These are phyloP conservation scores for Umbelopsis ramanniana DNA, from an alignment of 192 early-diverging fungal species.

Conservation along the genomic window DNA sequence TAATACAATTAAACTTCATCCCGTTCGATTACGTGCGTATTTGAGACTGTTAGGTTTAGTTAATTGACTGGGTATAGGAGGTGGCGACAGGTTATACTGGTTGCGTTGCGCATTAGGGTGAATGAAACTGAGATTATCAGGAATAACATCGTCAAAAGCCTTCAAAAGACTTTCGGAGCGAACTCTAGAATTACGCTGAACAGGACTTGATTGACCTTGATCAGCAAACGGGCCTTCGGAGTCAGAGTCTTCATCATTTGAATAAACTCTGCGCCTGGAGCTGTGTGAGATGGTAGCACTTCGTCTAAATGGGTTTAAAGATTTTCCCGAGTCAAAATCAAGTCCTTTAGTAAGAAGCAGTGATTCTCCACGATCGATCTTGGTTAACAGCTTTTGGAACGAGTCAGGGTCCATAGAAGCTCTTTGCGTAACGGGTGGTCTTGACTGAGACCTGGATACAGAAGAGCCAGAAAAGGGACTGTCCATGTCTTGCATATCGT, in stretches of 20 bases:
- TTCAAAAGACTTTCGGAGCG: conserved; percentile 4
- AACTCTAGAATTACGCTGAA: not conserved
- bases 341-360: conserved; percentile 11
- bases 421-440: not conserved
- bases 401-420: conserved; percentile 19
- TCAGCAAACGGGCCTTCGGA: conserved; percentile 6
- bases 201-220: not conserved
- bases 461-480: not conserved
- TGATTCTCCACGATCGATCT: conserved; percentile 15
- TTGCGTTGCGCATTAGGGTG: conserved; percentile 21
- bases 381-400: conserved; percentile 1
- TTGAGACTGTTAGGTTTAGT: conserved; percentile 13
- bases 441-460: not conserved
- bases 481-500: not conserved
- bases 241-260: not conserved
- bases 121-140: conserved; percentile 17
- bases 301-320: conserved; percentile 15
- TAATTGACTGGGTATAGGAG: conserved; percentile 20
- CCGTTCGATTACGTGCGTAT: conserved; percentile 11
- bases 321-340: conserved; percentile 10
- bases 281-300: conserved; percentile 10
- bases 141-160: conserved; percentile 18
- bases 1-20: not conserved
- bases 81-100: conserved; percentile 12
- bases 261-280: not conserved